Base-by-base conservation (phyloP, 2,329 filamentous ascomycete species). In the Raffaelea deltoideospora region DNA sequence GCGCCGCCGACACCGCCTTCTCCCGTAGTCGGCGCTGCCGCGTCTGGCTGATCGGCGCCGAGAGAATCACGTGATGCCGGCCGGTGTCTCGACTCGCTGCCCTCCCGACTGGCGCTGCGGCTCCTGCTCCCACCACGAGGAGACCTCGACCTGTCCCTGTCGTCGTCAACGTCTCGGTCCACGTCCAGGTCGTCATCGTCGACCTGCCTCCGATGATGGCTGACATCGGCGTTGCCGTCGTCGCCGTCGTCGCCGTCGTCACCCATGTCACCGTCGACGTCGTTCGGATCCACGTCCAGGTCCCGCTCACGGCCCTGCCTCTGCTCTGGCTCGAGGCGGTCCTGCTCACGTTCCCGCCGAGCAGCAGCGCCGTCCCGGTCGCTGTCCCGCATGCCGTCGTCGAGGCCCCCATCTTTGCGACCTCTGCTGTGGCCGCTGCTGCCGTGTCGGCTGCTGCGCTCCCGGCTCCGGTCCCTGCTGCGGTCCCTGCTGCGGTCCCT, bases 241-340 rank as follows among this genome's bases (percentile, higher is more conserved):
- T 60, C 59, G 27, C 58, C 52, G 15, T 45, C 41, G 9, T 15
- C 10, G 11, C n/a, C 26, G 6, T 14, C 34, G 10, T 18, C 59
- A 27, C 58, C 52, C n/a, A 44, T 40, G 5, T 17, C 7, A 10
- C 20, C 21, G 4, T n/a, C 30, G 10, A n/a, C 40, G 9, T 34
- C 31, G 22, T 13, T 24, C 3, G 20, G 31, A 15, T 28, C 26
- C n/a, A 30, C 22, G 22, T 34, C 27, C 29, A 19, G 8, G 22
- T 40, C 35, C 17, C 20, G 5, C 18, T 33, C 10, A 10, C 23
- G 5, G 19, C 31, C 41, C 10, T 15, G 24, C 28, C 22, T 22
- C 26, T 7, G 10, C 5, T 28, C 26, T n/a, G n/a, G n/a, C n/a
- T n/a, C n/a, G n/a, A n/a, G n/a, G 10, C 14, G 13, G 18, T 20